Conservation (phyloP, 768 basidiomycete species). For the Crassisporium funariophilum region DNA sequence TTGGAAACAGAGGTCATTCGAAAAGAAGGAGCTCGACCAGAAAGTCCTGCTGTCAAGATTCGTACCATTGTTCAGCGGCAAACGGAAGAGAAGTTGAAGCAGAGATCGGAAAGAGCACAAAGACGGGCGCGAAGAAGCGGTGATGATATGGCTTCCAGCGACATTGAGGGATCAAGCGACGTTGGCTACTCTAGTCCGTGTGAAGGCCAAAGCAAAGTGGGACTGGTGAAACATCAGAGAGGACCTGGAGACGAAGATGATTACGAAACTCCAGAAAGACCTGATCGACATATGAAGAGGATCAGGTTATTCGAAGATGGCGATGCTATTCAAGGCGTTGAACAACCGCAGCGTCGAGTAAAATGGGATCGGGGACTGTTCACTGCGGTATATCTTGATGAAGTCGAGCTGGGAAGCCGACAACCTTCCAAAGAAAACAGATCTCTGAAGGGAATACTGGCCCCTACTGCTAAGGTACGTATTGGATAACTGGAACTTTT, state of each 20-base stretch:
- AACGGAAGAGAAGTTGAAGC: slow-evolving; percentile 59
- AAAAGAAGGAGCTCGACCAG: slow-evolving; percentile 70
- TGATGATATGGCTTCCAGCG: slow-evolving; percentile 36
- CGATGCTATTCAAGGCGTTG: slow-evolving; percentile 22
- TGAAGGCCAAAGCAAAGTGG: slow-evolving; percentile 21
- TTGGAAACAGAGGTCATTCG: slow-evolving; percentile 73
- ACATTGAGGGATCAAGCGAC: slow-evolving; percentile 28
- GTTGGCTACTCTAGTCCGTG: slow-evolving; percentile 30
- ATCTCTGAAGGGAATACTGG: slow-evolving; percentile 64
- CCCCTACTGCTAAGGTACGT: slow-evolving; percentile 66
- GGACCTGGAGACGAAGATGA: slow-evolving; percentile 85
- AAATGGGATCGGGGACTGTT: slow-evolving; percentile 78
- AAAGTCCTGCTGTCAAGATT: slow-evolving; percentile 77
- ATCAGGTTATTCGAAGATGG: slow-evolving; percentile 40
- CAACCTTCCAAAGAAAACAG: slow-evolving; percentile 42
- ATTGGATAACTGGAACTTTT: background rate
- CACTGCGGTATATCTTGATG: slow-evolving; percentile 62
- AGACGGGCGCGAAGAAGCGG: slow-evolving; percentile 55
- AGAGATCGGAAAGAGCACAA: slow-evolving; percentile 60
- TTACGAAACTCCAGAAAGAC: slow-evolving; percentile 64
- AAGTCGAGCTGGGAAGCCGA: slow-evolving; percentile 55
- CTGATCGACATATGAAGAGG: slow-evolving; percentile 42
- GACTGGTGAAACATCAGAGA: slow-evolving; percentile 44
- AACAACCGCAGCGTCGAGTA: slow-evolving; percentile 54
- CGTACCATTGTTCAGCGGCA: slow-evolving; percentile 68